A percentile compares a stretch with the other conserved stretches of the same genome.
Conservation (phyloP, 1,284 basidiomycete genomes). For the Cryptococcus hybrid region DNA sequence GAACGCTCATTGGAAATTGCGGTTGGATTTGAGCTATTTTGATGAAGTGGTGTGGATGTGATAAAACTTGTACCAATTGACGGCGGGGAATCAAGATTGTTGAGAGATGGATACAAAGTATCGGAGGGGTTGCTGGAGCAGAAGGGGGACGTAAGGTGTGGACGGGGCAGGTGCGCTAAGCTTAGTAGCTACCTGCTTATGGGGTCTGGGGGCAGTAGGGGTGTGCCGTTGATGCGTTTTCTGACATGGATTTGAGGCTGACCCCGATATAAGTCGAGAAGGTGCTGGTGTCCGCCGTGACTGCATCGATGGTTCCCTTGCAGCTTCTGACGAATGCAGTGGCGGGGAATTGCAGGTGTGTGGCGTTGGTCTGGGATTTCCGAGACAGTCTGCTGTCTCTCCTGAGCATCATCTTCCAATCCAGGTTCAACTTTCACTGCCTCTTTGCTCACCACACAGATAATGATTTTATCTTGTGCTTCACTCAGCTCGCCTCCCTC, state of each 20-base stretch:
- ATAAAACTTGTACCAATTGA: background rate
- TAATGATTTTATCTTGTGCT: conserved; percentile 23
- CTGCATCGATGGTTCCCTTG: too few relatives aligned
- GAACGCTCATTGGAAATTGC: background rate
- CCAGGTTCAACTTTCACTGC: conserved; percentile 42
- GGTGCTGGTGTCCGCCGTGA: too few relatives aligned
- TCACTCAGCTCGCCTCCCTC: conserved; percentile 1
- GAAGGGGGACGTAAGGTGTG: background rate
- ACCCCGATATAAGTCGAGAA: too few relatives aligned
- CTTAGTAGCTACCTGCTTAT: background rate
- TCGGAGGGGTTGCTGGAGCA: background rate
- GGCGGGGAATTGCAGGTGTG: too few relatives aligned
- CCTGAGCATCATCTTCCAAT: conserved; percentile 4
- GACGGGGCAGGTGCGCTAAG: background rate
- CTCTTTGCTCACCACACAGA: conserved; percentile 22
- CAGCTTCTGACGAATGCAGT: too few relatives aligned
- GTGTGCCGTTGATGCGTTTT: background rate
- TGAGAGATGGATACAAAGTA: conserved; percentile 1
- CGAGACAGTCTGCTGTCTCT: background rate
- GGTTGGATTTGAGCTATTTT: background rate
- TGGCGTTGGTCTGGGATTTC: background rate
- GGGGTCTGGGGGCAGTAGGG: background rate
- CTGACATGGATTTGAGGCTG: background rate
- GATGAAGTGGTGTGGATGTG: background rate
- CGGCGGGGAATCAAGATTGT: background rate